Conservation (phyloP, 2,329 filamentous ascomycete genomes). For the Amauroascus verrucosus region DNA sequence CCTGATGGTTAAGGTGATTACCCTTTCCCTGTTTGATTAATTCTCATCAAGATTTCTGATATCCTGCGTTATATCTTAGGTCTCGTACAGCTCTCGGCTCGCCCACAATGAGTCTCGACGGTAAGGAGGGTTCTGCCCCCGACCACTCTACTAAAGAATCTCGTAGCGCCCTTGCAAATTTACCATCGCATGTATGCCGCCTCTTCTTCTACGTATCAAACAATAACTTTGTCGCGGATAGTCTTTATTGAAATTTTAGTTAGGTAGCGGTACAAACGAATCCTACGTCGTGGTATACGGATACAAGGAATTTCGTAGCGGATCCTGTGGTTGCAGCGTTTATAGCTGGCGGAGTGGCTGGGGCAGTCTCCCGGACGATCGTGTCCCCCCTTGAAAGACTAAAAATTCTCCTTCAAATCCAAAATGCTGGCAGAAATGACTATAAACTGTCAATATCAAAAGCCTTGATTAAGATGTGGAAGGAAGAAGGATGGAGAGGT, state of each 20-base stretch:
- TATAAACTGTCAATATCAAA: constrained; percentile 88
- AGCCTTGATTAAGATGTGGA: constrained; percentile 89
- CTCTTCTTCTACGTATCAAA: background rate
- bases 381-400: constrained; percentile 91
- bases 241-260: background rate
- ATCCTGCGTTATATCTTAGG: background rate
- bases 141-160: constrained; percentile 3
- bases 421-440: constrained; percentile 79
- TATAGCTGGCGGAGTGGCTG: constrained; percentile 84
- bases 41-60: background rate
- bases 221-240: background rate
- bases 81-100: constrained; percentile 2
- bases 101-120: constrained; percentile 13
- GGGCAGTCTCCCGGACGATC: constrained; percentile 93
- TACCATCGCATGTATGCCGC: constrained; percentile 3
- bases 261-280: background rate
- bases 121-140: constrained; percentile 8
- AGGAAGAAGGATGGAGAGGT: constrained; percentile 89
- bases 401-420: constrained; percentile 96
- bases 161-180: background rate
- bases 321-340: constrained; percentile 83
- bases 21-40: background rate
- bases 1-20: constrained; percentile 4
- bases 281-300: constrained; percentile 1
- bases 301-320: constrained; percentile 44